These are phyloP conservation scores for Neurospora sublineolata DNA, from an alignment of 495 filamentous ascomycete species.

Conservation along the genomic window DNA sequence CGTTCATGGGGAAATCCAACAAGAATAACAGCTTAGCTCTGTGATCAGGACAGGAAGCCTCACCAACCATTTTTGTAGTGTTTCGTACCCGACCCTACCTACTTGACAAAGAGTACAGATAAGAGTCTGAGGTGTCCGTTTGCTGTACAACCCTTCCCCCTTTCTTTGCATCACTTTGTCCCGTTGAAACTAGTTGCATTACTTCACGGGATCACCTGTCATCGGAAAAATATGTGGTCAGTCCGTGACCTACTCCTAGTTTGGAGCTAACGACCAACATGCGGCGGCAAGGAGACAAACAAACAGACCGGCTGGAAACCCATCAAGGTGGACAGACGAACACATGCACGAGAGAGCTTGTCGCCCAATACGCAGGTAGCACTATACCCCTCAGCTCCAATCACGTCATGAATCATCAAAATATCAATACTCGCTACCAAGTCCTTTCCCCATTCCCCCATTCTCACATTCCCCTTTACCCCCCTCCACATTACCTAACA, in stretches of 20 bases:
- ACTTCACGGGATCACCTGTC: not conserved
- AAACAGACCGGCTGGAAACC: not conserved
- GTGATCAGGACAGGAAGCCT: not conserved
- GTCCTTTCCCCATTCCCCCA: not conserved
- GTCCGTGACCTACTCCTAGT: not conserved
- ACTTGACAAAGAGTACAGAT: not conserved
- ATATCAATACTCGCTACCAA: not conserved
- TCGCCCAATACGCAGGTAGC: not conserved
- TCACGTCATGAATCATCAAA: not conserved
- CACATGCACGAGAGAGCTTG: not conserved
- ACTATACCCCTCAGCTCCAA: not conserved
- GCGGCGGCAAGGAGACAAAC: not conserved
- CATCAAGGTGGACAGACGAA: not conserved
- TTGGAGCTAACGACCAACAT: not conserved
- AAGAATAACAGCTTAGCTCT: not conserved
- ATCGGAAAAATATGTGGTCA: not conserved
- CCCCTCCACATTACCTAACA: constrained; percentile 7
- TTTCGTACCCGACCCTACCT: not conserved
- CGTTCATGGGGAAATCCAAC: not conserved
- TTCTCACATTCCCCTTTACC: not conserved
- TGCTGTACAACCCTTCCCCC: not conserved
- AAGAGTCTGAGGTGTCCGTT: not conserved
- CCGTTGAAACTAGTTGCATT: not conserved
- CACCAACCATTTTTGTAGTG: not conserved
- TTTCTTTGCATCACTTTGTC: not conserved